These are phyloP conservation scores for Pleurotus giganteus DNA, from an alignment of 768 basidiomycete genomes.

Conservation along the genomic window DNA sequence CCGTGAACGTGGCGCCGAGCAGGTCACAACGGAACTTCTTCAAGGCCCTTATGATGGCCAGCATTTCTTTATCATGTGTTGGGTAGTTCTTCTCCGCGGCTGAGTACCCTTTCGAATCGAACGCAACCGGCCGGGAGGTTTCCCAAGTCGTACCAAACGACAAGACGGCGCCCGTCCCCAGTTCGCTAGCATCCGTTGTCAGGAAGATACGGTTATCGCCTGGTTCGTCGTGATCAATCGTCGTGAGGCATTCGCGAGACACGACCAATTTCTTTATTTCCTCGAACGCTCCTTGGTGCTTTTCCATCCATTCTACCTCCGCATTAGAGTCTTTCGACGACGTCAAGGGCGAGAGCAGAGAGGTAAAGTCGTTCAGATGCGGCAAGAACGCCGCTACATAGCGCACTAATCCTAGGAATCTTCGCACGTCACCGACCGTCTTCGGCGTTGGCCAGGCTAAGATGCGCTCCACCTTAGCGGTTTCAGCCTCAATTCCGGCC, in stretches of 20 bases:
- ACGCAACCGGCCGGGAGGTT: conserved; percentile 26
- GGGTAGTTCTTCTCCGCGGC: too few species aligned
- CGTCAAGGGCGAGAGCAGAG: too few species aligned
- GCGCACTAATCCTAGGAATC: neutral
- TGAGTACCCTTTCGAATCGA: conserved; percentile 20
- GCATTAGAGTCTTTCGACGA: too few species aligned
- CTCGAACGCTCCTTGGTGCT: conserved; percentile 24
- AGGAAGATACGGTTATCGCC: conserved; percentile 30
- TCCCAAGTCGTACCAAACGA: conserved; percentile 18
- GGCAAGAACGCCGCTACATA: too few species aligned
- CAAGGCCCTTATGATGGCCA: too few species aligned
- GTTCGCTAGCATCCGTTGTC: conserved; percentile 25
- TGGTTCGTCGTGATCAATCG: conserved; percentile 28
- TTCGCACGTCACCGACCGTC: conserved; percentile 12
- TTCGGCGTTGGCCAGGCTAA: conserved; percentile 24
- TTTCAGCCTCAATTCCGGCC: conserved; percentile 24
- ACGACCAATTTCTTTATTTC: conserved; percentile 27
- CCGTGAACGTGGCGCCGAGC: neutral
- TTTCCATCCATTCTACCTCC: conserved; percentile 14
- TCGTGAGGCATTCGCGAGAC: conserved; percentile 21
- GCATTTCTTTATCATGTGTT: too few species aligned
- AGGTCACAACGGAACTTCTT: too few species aligned
- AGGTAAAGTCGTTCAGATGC: too few species aligned
- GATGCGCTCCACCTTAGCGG: conserved; percentile 23
- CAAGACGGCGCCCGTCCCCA: conserved; percentile 23